Evolutionary conservation across 2,329 filamentous ascomycete genomes (phyloP).

Genomic region (Monilinia aucupariae): DNA sequence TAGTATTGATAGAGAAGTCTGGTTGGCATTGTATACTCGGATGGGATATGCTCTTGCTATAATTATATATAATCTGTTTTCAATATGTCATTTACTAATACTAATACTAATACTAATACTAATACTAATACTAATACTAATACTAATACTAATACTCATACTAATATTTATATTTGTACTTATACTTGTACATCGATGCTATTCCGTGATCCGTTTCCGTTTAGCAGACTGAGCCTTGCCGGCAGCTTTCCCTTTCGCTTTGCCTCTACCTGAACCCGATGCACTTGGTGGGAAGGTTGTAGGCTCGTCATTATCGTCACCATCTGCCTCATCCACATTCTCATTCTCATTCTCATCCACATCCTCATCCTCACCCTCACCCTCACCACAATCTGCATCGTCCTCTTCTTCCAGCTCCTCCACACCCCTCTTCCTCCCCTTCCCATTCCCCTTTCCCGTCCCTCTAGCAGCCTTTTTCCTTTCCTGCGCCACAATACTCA

Average conservation of each 20-base stretch:
- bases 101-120: no score
- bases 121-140: no score
- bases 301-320: not conserved
- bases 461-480: slow-evolving; percentile 20
- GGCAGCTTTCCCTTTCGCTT: not conserved
- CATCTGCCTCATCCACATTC: slow-evolving; percentile 12
- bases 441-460: slow-evolving; percentile 16
- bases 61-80: no score
- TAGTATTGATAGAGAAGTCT: no score
- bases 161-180: not conserved
- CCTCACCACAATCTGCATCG: slow-evolving; percentile 7
- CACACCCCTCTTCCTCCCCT: slow-evolving; percentile 12
- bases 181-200: not conserved
- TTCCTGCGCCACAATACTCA: slow-evolving; percentile 31
- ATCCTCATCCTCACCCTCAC: slow-evolving; percentile 10
- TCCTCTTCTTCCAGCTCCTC: slow-evolving; percentile 4
- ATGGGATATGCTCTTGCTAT: no score
- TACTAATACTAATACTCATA: no score
- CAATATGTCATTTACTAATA: no score
- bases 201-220: not conserved
- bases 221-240: not conserved
- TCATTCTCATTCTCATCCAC: slow-evolving; percentile 13
- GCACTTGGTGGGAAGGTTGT: not conserved
- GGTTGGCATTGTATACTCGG: no score
- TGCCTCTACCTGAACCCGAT: slow-evolving; percentile 7